These are phyloP conservation scores for Rhodotorula paludigena DNA, from an alignment of 768 basidiomycete genomes.

Conservation along the genomic window DNA sequence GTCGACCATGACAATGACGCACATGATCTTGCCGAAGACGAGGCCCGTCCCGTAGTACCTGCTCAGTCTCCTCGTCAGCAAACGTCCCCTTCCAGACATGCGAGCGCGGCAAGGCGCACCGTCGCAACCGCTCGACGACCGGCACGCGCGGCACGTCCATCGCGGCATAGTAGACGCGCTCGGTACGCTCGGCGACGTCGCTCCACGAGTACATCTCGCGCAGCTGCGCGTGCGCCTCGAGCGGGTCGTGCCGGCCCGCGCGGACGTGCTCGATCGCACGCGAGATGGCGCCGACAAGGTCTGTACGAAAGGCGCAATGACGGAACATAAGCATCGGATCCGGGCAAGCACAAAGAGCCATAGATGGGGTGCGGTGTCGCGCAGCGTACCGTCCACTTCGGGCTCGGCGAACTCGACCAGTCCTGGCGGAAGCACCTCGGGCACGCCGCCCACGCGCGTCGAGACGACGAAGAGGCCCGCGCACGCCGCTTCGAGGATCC, in stretches of 20 bases:
- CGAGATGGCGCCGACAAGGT: conserved; percentile 75
- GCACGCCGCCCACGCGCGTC: conserved; percentile 89
- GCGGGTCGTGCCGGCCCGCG: conserved; percentile 66
- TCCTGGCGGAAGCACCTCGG: conserved; percentile 85
- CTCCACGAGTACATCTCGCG: conserved; percentile 82
- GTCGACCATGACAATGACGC: conserved; percentile 79
- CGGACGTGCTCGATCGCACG: conserved; percentile 70
- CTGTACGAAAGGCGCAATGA: conserved; percentile 50
- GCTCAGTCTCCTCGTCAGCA: background rate
- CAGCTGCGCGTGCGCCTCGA: conserved; percentile 68
- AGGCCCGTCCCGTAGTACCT: conserved; percentile 74
- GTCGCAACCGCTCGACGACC: conserved; percentile 69
- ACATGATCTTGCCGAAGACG: conserved; percentile 79
- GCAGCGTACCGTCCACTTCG: conserved; percentile 75
- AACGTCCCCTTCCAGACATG: background rate
- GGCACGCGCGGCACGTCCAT: conserved; percentile 60
- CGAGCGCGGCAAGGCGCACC: conserved; percentile 52
- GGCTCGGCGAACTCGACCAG: conserved; percentile 94
- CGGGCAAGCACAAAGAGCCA: conserved; percentile 6
- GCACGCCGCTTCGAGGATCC: conserved; percentile 94
- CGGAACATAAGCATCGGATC: background rate
- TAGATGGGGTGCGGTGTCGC: too few species aligned
- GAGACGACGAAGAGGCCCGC: conserved; percentile 89
- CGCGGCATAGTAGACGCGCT: conserved; percentile 71
- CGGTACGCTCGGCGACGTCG: conserved; percentile 71